Base-by-base conservation (phyloP, 2,329 filamentous ascomycete genomes). In the Phyllachora maydis region DNA sequence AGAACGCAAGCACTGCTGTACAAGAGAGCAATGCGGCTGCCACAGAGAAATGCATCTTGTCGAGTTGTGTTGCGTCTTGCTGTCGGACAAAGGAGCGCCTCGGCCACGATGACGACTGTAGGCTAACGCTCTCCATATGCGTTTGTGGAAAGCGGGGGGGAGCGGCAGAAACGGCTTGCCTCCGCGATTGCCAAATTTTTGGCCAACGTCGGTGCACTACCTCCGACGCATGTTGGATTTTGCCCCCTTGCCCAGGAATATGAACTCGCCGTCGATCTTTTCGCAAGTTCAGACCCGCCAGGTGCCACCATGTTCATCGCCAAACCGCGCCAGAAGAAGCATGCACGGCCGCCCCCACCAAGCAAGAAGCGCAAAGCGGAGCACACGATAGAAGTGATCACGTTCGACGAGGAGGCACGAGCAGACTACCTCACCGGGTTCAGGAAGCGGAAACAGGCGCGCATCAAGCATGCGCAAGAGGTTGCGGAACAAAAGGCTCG, bases 351-450 rank as follows among this genome's bases (percentile, higher is more conserved):
- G 25, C 59, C 60, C 10, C 60, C 65, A 1, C 57, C 58, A 8
- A 53, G 51, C n/a, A 81, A 75, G 49, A 73, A 68, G 39, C 59
- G 75, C 33, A 78, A 75, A 45, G 46, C 47, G 30, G 41, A 58
- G 9, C 53, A 56, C 21, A 50, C 56, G 18, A 56, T 78, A 29
- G 78, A 83, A 40, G 79, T 91, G 44, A 74, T 98, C 46, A 67
- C 56, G 24, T 98, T 95, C 51, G 82, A 98, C 51, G 52, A 62
- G 30, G 59, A 61, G 30, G 77, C 77, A 21, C 72, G 88, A 33
- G 56, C 75, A 33, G 82, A 95, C 40, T 98, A 78, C 43, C 59
- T 98, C 28, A 93, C 82, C 0, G 88, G 88, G 3, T 98, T 98
- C 50, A 83, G 85, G 56, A 98, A 95, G 59, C 74, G 88, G 47